A percentile compares a stretch with the other conserved stretches of the same genome.
These are phyloP conservation scores for Trametes versicolor DNA, from an alignment of 1,284 basidiomycete species.

Conservation along the genomic window DNA sequence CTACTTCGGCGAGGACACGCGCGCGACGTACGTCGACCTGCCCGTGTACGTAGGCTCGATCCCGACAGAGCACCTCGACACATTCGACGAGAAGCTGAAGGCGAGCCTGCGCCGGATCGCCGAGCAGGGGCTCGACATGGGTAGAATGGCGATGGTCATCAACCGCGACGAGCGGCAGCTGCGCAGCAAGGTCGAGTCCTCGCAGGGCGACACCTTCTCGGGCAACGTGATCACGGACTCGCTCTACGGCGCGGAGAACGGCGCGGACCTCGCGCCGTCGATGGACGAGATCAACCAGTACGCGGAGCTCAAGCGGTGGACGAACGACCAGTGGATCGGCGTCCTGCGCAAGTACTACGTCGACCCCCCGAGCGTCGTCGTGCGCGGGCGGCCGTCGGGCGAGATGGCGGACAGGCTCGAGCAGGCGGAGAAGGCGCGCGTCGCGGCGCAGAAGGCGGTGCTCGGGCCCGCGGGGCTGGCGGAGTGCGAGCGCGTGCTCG, in stretches of 20 bases:
- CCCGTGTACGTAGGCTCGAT: slow-evolving; percentile 88
- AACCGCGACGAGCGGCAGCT: slow-evolving; percentile 90
- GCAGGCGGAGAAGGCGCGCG: slow-evolving; percentile 82
- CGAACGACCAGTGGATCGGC: slow-evolving; percentile 80
- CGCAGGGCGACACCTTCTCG: slow-evolving; percentile 81
- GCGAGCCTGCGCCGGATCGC: slow-evolving; percentile 79
- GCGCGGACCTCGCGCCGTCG: slow-evolving; percentile 78
- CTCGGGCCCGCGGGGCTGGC: slow-evolving; percentile 88
- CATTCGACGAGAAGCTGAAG: slow-evolving; percentile 77
- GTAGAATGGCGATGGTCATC: slow-evolving; percentile 90
- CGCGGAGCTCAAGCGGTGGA: slow-evolving; percentile 75
- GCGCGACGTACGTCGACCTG: slow-evolving; percentile 81
- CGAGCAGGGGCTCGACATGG: slow-evolving; percentile 89
- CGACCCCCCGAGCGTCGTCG: slow-evolving; percentile 73
- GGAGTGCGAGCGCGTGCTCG: slow-evolving; percentile 74
- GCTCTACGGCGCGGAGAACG: slow-evolving; percentile 88
- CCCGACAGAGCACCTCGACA: slow-evolving; percentile 81
- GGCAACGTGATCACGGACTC: slow-evolving; percentile 86
- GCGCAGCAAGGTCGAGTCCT: slow-evolving; percentile 78
- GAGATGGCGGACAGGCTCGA: slow-evolving; percentile 86
- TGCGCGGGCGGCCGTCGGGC: slow-evolving; percentile 91
- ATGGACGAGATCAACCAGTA: slow-evolving; percentile 88
- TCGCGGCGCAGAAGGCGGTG: slow-evolving; percentile 73
- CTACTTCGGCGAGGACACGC: slow-evolving; percentile 82
- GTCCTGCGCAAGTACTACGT: slow-evolving; percentile 87